Conservation (phyloP, 1,139 yeast species). For the Candida sp. region DNA sequence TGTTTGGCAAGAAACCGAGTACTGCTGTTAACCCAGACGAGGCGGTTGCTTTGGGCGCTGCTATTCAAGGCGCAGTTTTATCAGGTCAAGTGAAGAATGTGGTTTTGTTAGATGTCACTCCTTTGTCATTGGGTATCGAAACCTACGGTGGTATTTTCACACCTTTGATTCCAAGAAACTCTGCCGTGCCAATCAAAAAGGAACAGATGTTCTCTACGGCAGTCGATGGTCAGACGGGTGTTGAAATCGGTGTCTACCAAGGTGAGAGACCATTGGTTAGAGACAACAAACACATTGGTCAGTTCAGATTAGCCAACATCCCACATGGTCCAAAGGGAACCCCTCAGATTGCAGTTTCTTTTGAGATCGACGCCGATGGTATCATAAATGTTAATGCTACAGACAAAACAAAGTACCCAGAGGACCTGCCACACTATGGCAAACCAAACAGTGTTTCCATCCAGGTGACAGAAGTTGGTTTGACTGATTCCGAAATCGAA, state of each 20-base stretch:
- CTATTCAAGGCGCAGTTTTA: conserved; percentile 80
- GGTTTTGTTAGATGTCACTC: conserved; percentile 78
- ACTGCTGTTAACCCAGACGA: conserved; percentile 81
- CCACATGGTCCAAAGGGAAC: conserved; percentile 78
- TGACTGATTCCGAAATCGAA: conserved; percentile 66
- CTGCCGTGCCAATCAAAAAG: conserved; percentile 75
- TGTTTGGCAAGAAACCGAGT: conserved; percentile 64
- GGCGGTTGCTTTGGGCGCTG: conserved; percentile 86
- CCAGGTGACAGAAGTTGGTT: conserved; percentile 71
- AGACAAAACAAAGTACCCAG: conserved; percentile 61
- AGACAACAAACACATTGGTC: conserved; percentile 76
- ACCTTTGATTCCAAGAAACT: conserved; percentile 75
- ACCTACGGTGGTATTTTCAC: conserved; percentile 84
- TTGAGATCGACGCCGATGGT: conserved; percentile 85
- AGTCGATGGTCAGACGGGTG: conserved; percentile 85
- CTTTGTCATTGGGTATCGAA: conserved; percentile 79
- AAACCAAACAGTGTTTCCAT: conserved; percentile 54
- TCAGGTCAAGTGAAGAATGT: conserved; percentile 76
- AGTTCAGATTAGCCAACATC: conserved; percentile 68
- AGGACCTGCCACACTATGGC: conserved; percentile 29
- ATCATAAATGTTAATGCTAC: conserved; percentile 75
- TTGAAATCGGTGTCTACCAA: conserved; percentile 77
- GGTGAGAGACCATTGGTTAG: conserved; percentile 79
- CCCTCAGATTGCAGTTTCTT: conserved; percentile 75
- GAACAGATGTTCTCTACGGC: conserved; percentile 81